Evolutionary conservation across 176 grass and related monocot genomes (phyloP), one percentile per base, ranked within the genome.

Genomic region (Poa pratensis): DNA sequence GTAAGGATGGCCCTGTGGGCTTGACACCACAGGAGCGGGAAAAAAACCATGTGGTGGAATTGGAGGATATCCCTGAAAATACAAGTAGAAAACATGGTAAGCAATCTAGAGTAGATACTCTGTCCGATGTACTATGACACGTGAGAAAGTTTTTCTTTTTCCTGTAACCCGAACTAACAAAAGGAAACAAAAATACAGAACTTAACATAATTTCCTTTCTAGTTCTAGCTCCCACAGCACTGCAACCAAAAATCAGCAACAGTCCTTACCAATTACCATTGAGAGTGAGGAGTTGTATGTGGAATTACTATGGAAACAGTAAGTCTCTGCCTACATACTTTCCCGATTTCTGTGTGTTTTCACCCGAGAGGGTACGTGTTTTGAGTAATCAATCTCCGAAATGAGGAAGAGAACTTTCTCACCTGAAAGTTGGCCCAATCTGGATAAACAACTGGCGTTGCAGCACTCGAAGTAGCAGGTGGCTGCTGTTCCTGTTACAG

Each of bases 401-500:
- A 81, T 15, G 23, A 40, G n/a, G 64, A 64, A 37, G 28, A 95
- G 75, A 80, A 43, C 39, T 70, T 62, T 34, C 54, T 69, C 51
- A 96, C 96, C 91, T 99, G 93, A 87, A 91, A 99, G 45, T 78
- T 91, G 11, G 96, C 75, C 96, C 96, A 99, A 90, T 96, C 93
- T 35, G 93, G 88, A 79, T 96, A 99, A 62, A 92, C 86, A 84
- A 77, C 51, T 5, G 93, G 78, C 46, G 85, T 86, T 53, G 86
- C 65, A 16, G 75, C 66, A 46, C 86, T 83, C 53, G 87, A 88
- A 54, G 69, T 78, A 75, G 91, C 69, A 92, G 85, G 81, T 90
- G 90, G 65, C 18, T 92, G 88, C 69, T 92, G 96, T 72, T 99
- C 96, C 96, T 99, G 80, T 76, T 89, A 86, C 63, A 82, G 57